These are phyloP conservation scores for Alternaria dauci DNA, from an alignment of 2,329 filamentous ascomycete genomes.

Conservation along the genomic window DNA sequence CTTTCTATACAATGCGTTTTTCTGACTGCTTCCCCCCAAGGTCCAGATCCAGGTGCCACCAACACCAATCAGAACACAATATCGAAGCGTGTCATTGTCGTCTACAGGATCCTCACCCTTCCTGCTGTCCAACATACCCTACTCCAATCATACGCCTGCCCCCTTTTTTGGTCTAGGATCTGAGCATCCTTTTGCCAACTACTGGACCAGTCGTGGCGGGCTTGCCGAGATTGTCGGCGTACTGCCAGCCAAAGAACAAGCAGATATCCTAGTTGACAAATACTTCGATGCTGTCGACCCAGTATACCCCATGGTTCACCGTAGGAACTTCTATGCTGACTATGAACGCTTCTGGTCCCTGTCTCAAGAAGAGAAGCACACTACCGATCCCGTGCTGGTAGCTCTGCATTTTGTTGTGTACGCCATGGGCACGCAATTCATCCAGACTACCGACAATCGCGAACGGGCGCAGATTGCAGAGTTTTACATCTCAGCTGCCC, in stretches of 20 bases:
- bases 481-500: conserved; percentile 81
- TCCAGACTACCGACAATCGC: conserved; percentile 63
- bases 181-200: conserved; percentile 82
- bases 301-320: conserved; percentile 81
- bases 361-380: conserved; percentile 63
- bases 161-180: conserved; percentile 84
- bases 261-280: conserved; percentile 70
- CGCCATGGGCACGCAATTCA: conserved; percentile 80
- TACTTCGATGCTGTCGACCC: conserved; percentile 73
- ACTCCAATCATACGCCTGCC: conserved; percentile 73
- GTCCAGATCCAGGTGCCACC: conserved; percentile 36
- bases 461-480: conserved; percentile 79
- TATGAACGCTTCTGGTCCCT: conserved; percentile 81
- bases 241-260: conserved; percentile 77
- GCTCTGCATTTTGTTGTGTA: conserved; percentile 80
- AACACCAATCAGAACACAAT: conserved; percentile 39
- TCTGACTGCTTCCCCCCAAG: conserved; percentile 28
- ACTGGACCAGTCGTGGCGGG: conserved; percentile 82
- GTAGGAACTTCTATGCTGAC: conserved; percentile 77
- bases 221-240: conserved; percentile 78
- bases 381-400: conserved; percentile 72
- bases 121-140: conserved; percentile 76
- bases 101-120: conserved; percentile 57
- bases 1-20: no score
- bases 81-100: conserved; percentile 47